A percentile compares a stretch with the other conserved stretches of the same genome.
These are phyloP conservation scores for Gossypium laxum DNA, from an alignment of 441 rosid genomes.

Conservation along the genomic window DNA sequence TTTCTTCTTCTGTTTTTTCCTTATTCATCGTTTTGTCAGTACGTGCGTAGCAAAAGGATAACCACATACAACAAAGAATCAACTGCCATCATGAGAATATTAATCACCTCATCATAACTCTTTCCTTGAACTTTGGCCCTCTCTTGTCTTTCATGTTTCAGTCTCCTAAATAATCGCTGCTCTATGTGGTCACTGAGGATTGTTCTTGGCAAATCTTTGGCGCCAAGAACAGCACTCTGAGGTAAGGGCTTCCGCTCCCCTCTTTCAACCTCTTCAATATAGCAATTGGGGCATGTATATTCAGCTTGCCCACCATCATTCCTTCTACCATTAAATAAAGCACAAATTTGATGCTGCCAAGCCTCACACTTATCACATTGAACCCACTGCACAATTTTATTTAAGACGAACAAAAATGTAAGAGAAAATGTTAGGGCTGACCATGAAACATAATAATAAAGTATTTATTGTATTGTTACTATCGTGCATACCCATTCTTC, in stretches of 20 bases:
- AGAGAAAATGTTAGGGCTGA: conserved; percentile 8
- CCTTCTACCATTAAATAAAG: conserved; percentile 92
- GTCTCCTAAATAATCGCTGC: conserved; percentile 63
- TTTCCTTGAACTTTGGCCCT: conserved; percentile 84
- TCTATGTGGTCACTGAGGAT: conserved; percentile 97
- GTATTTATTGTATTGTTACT: neutral
- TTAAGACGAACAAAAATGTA: conserved; percentile 14
- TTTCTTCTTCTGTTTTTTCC: neutral
- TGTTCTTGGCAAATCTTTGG: conserved; percentile 91
- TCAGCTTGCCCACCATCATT: conserved; percentile 99
- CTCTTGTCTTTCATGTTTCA: conserved; percentile 79
- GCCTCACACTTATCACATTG: conserved; percentile 99
- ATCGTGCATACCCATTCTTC: conserved; percentile 82
- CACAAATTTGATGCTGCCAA: conserved; percentile 99
- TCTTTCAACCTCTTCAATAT: conserved; percentile 72
- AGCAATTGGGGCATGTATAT: conserved; percentile 99
- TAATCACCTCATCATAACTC: conserved; percentile 80
- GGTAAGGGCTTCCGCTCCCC: conserved; percentile 88
- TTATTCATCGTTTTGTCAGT: neutral
- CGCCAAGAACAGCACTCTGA: conserved; percentile 99
- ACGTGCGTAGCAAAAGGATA: neutral
- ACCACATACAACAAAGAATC: neutral
- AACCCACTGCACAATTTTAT: conserved; percentile 73
- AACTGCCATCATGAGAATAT: conserved; percentile 3
- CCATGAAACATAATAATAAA: conserved; percentile 11